These are phyloP conservation scores for Eucalyptus curtisii DNA, from an alignment of 345 rosid species.

Conservation along the genomic window DNA sequence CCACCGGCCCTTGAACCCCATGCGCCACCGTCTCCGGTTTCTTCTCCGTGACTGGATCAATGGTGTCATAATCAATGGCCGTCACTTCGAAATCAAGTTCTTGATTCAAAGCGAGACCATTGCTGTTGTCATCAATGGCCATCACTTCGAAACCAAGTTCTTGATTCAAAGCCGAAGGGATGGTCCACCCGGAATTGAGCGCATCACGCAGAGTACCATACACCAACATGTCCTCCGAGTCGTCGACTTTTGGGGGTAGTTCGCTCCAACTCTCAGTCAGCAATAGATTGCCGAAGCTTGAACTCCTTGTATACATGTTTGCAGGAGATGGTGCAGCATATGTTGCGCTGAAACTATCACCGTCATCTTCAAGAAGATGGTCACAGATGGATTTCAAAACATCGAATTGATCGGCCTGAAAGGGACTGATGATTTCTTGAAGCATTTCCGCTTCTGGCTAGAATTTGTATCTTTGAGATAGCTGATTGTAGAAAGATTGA, in stretches of 20 bases:
- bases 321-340: neutral
- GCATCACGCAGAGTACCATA: neutral
- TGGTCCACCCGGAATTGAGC: slow-evolving; percentile 12
- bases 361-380: neutral
- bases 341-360: neutral
- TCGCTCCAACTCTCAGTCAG: slow-evolving; percentile 24
- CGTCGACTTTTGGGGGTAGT: slow-evolving; percentile 11
- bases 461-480: neutral
- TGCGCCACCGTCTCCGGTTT: neutral
- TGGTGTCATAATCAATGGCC: neutral
- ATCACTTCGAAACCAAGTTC: neutral
- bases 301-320: neutral
- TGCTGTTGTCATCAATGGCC: neutral
- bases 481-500: neutral
- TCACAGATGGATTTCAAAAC: neutral
- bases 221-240: slow-evolving; percentile 25
- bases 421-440: neutral
- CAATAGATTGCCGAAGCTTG: slow-evolving; percentile 19
- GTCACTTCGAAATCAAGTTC: neutral
- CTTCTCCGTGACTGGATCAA: neutral
- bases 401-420: neutral
- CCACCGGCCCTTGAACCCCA: neutral
- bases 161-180: neutral
- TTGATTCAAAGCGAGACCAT: neutral
- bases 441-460: neutral